phyloP scores from a whole-genome alignment of 352 stramenopile genomes.

The Phytophthora pistaciae region DNA sequence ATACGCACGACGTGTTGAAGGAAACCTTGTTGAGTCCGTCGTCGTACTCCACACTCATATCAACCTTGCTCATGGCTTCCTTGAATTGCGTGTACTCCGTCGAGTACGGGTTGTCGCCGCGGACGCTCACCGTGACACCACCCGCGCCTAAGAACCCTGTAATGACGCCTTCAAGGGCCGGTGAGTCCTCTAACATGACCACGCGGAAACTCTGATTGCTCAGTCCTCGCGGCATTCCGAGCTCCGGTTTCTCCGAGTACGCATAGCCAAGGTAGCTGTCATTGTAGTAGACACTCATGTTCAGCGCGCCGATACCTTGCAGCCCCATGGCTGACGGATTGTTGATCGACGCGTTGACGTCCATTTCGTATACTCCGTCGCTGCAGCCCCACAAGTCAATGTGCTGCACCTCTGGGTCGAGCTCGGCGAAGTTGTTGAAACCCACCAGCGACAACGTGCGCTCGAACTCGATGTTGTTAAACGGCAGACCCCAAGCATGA shows the following conservation, averaged over 20 bases:
- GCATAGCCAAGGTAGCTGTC: not conserved
- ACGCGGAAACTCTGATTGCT: conserved; percentile 2
- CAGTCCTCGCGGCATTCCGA: conserved; percentile 4
- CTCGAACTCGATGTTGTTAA: conserved; percentile 6
- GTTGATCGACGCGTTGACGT: conserved; percentile 3
- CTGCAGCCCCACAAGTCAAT: conserved; percentile 3
- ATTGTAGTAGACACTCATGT: conserved; percentile 5
- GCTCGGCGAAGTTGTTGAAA: conserved; percentile 1
- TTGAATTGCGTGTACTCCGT: conserved; percentile 5
- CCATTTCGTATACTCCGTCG: conserved; percentile 1
- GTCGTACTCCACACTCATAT: conserved; percentile 1
- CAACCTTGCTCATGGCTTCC: not conserved
- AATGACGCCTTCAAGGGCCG: not conserved
- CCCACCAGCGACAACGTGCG: not conserved
- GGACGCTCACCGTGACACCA: not conserved
- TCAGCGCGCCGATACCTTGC: not conserved
- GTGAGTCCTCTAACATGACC: not conserved
- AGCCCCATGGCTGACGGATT: conserved; percentile 6
- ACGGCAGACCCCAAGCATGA: not conserved
- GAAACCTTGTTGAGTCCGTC: conserved; percentile 6
- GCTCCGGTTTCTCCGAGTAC: not conserved
- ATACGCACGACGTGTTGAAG: conserved; percentile 5
- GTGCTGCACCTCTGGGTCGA: not conserved
- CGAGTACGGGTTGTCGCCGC: conserved; percentile 1
- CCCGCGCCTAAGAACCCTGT: conserved; percentile 1